These are phyloP conservation scores for Spergularia bocconei DNA, from an alignment of 148 eudicot species.

Conservation along the genomic window DNA sequence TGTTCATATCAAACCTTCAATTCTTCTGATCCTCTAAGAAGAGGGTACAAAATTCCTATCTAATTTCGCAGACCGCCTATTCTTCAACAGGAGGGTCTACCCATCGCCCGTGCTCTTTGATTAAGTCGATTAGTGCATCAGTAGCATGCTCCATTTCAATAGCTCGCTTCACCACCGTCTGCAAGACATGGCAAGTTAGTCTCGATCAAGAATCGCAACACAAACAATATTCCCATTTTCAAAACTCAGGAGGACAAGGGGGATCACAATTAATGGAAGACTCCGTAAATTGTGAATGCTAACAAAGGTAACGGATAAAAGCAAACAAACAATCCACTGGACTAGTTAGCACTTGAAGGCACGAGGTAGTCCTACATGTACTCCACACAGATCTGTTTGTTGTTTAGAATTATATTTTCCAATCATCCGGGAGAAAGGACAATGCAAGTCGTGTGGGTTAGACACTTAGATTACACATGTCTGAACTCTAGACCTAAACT, in stretches of 20 bases:
- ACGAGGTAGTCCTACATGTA: too few relatives aligned
- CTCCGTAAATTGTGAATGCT: not conserved
- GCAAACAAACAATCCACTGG: not conserved
- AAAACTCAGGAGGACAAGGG: too few relatives aligned
- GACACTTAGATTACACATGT: not conserved
- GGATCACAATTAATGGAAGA: not conserved
- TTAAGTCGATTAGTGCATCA: slow-evolving; percentile 84
- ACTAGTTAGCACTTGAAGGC: not conserved
- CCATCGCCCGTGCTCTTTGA: slow-evolving; percentile 96
- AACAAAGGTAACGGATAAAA: not conserved
- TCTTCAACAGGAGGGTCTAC: slow-evolving; percentile 87
- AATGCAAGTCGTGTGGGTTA: not conserved
- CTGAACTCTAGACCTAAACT: not conserved
- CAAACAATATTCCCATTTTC: not conserved
- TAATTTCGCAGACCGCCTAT: slow-evolving; percentile 17
- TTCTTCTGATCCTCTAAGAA: not conserved
- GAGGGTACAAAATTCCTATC: slow-evolving; percentile 6
- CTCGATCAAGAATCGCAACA: not conserved
- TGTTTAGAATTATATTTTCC: too few relatives aligned
- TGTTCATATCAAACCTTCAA: not conserved
- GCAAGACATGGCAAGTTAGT: slow-evolving; percentile 16
- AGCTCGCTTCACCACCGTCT: slow-evolving; percentile 88
- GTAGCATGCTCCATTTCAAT: slow-evolving; percentile 92
- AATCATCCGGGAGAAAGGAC: too few relatives aligned
- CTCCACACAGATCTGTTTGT: too few relatives aligned